Evolutionary conservation across 768 basidiomycete genomes (phyloP).

Genomic region (Sarcomyxa edulis): DNA sequence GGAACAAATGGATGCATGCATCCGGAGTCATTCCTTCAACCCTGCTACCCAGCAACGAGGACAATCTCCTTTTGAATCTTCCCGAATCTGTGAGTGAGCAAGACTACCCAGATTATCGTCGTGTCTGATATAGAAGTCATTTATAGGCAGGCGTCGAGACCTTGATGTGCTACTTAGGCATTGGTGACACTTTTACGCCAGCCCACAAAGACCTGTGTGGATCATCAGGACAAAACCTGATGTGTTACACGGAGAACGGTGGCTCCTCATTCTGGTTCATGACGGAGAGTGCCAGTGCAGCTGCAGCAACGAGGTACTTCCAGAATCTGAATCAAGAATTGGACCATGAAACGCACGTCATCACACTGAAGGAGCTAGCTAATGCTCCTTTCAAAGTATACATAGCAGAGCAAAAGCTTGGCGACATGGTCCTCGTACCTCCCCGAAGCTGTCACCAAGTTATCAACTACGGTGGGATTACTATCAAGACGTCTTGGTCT

Average conservation of each 20-base stretch:
- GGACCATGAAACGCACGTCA: slow-evolving; percentile 69
- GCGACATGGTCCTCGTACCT: slow-evolving; percentile 79
- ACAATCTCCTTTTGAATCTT: slow-evolving; percentile 56
- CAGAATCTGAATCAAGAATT: slow-evolving; percentile 49
- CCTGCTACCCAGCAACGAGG: slow-evolving; percentile 45
- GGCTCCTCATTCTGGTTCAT: slow-evolving; percentile 87
- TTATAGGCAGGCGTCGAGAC: slow-evolving; percentile 61
- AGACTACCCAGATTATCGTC: no score
- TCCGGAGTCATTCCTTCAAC: slow-evolving; percentile 42
- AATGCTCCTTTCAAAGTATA: slow-evolving; percentile 66
- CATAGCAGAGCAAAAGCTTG: slow-evolving; percentile 65
- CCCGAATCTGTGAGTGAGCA: slow-evolving; percentile 40
- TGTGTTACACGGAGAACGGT: slow-evolving; percentile 71
- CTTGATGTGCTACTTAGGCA: slow-evolving; percentile 81
- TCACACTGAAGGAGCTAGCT: slow-evolving; percentile 57
- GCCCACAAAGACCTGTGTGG: slow-evolving; percentile 84
- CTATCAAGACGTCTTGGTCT: slow-evolving; percentile 84
- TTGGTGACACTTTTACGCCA: slow-evolving; percentile 80
- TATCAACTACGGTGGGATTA: slow-evolving; percentile 74
- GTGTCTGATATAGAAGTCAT: no score
- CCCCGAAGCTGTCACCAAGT: slow-evolving; percentile 83
- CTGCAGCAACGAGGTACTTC: slow-evolving; percentile 55
- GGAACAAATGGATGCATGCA: slow-evolving; percentile 56
- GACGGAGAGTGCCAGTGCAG: slow-evolving; percentile 58
- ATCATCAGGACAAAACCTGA: slow-evolving; percentile 81